Base-by-base conservation (phyloP, 208 protist genomes). In the Vickermania spadyakhi region DNA sequence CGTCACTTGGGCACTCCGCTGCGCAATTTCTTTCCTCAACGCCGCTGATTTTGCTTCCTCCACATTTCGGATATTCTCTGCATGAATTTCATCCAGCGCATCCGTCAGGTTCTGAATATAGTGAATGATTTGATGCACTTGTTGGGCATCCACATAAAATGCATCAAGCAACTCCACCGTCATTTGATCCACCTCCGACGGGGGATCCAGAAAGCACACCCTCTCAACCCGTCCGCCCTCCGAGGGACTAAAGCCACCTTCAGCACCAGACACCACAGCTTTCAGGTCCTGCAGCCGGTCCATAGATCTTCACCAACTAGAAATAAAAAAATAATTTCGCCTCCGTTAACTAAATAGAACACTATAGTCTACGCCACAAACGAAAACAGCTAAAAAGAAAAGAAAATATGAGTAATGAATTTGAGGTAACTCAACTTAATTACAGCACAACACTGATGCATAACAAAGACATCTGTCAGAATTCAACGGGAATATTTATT, bases 41-140 rank as follows among this genome's bases (percentile, higher is more conserved):
- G 60, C 56, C 56, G 70, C 77, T 22, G 76, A 75, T 61, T 77
- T 75, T 13, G 62, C 52, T 36, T 72, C 64, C 58, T 96, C 86
- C 7, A 93, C 61, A 0, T 70, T 86, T 56, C 77, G 72, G 59
- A 92, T 80, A 54, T 90, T 86, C 63, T 89, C 77, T 14, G 60
- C 59, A 52, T 96, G 89, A 36, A 72, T 82, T 55, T 63, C 60
- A 31, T 75, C 65, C 53, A 93, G 75, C 21, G 21, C 27, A 13
- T 31, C 52, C 51, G 72, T 82, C 14, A 81, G 52, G 30, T 56
- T 22, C 2, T 58, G 31, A 14, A 92, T 75, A 5, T 64, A 42
- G 18, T 79, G 58, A 27, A 93, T 61, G 22, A 50, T 53, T 7
- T 18, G 51, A 22, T 57, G 22, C 5, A 78, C 72, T 7, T 74